Evolutionary conservation across 2,329 filamentous ascomycete genomes (phyloP), one percentile per base, ranked within the genome.

Genomic region (Xylogone sp.): DNA sequence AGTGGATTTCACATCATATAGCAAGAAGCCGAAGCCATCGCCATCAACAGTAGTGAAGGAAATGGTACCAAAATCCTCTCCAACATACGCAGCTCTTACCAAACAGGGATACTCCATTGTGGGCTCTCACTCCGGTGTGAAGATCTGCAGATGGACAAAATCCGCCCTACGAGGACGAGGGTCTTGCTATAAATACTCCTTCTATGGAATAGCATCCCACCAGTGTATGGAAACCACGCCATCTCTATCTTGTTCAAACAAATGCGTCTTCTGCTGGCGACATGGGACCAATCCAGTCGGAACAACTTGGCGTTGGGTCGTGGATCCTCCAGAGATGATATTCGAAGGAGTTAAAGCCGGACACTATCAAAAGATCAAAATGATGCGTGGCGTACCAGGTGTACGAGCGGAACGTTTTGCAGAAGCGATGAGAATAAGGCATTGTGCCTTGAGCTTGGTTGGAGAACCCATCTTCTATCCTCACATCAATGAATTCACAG

Each of bases 391-490:
- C 48, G 89, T 97, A 1, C 93, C 94, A 0, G 94, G 94, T 4
- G 90, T 97, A 3, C 82, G 93, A 10, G 89, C 92, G 1, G 93
- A 97, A 69, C 82, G 94, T 3, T 97, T 96, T 65, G 84, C 87
- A 6, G 94, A 97, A 73, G 93, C 92, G 0, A 90, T 97, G 86
- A 81, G 84, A 42, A 96, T 99, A 62, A 82, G 90, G 1, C 93
- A 99, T 71, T 99, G 93, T 68, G 94, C 94, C 0, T 75, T 99
- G 44, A 90, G 85, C 58, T 78, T 99, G 9, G 94, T 99, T 20
- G 93, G 94, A 60, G 93, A 99, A 70, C 93, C 93, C n/a, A 97
- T 97, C 62, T 97, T 97, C 74, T 97, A 97, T 69, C 94, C 94
- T 9, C 86, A 96, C 65, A 97, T 97, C 76, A 97, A 99, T 70